phyloP scores from a whole-genome alignment of 2,329 filamentous ascomycete species.

The Paecilomyces formosus region DNA sequence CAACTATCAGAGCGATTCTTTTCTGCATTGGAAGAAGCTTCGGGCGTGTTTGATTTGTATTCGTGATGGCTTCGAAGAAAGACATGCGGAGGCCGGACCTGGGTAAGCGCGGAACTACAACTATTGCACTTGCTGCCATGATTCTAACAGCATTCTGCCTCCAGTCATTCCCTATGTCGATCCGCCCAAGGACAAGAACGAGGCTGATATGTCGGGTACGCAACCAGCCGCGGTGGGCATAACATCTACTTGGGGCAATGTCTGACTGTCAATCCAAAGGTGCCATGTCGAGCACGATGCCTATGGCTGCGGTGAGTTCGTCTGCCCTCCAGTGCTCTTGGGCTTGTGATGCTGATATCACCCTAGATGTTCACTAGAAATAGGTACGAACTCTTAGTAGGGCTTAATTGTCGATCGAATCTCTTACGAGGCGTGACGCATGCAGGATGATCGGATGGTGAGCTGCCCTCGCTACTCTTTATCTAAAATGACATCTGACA shows the following conservation, averaged over 20 bases:
- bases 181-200: slow-evolving; percentile 57
- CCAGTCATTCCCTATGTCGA: slow-evolving; percentile 84
- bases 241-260: neutral
- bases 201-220: slow-evolving; percentile 64
- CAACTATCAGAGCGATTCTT: neutral
- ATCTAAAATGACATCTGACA: neutral
- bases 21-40: neutral
- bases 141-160: slow-evolving; percentile 3
- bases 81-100: slow-evolving; percentile 70
- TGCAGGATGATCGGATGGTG: slow-evolving; percentile 58
- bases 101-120: slow-evolving; percentile 44
- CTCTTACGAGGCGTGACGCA: neutral
- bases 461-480: slow-evolving; percentile 10
- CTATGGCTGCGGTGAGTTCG: slow-evolving; percentile 72
- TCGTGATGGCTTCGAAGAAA: slow-evolving; percentile 60
- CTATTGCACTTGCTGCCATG: slow-evolving; percentile 1
- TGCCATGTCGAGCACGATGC: slow-evolving; percentile 68
- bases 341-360: slow-evolving; percentile 11
- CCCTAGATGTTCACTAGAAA: slow-evolving; percentile 78
- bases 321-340: slow-evolving; percentile 1
- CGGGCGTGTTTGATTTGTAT: neutral
- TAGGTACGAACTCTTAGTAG: slow-evolving; percentile 48
- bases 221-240: slow-evolving; percentile 29
- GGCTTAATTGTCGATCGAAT: neutral
- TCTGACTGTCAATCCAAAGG: slow-evolving; percentile 30